Evolutionary conservation across 345 rosid species (phyloP).

Genomic region (Chamaenerion angustifolium): DNA sequence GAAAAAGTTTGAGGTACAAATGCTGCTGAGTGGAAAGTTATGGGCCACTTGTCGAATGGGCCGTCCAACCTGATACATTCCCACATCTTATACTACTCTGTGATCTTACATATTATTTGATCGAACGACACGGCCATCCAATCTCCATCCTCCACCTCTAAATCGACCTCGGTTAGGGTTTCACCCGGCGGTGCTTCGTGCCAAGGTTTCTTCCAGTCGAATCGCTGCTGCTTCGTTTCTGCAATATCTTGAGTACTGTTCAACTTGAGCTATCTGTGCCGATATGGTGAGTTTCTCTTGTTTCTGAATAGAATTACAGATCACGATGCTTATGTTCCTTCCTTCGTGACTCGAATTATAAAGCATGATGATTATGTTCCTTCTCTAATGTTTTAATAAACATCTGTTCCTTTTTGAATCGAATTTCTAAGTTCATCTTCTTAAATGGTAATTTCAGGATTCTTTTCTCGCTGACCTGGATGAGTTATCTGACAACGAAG

Average conservation of each 20-base stretch:
- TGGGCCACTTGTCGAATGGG: no score
- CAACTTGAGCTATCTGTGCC: background rate
- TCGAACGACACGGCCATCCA: no score
- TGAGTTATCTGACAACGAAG: slow-evolving; percentile 91
- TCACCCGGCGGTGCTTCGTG: background rate
- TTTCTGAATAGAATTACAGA: background rate
- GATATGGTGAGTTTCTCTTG: slow-evolving; percentile 5
- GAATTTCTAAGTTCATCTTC: background rate
- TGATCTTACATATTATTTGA: no score
- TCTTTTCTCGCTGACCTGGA: slow-evolving; percentile 91
- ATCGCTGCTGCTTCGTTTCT: background rate
- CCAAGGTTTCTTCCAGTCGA: background rate
- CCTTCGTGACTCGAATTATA: background rate
- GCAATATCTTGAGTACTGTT: background rate
- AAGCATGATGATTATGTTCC: background rate
- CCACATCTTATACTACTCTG: no score
- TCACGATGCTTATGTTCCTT: background rate
- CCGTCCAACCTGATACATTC: no score
- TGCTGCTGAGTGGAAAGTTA: no score
- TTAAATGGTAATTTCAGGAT: slow-evolving; percentile 35
- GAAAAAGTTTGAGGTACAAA: no score
- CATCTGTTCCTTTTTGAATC: background rate
- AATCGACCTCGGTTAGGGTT: no score
- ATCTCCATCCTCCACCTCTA: no score
- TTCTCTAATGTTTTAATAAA: background rate